Evolutionary conservation across 2,329 filamentous ascomycete species (phyloP).

Genomic region (Nemania diffusa): DNA sequence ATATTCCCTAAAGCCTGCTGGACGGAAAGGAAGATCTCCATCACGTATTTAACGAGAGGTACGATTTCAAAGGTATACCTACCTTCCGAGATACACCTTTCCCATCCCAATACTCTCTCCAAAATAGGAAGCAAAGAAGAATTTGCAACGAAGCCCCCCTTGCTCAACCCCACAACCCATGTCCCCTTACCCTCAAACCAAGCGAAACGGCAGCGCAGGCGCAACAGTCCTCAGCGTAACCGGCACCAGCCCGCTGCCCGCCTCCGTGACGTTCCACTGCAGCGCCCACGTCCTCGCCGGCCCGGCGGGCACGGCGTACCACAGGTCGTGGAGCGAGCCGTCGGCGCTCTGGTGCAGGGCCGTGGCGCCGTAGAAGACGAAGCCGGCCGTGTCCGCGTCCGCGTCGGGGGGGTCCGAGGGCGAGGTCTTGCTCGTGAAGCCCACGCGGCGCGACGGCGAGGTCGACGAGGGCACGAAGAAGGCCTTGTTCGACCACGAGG

Average conservation of each 20-base stretch:
- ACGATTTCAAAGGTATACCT: not conserved
- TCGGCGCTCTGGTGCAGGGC: constrained; percentile 32
- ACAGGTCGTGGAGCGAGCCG: constrained; percentile 37
- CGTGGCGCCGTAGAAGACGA: constrained; percentile 44
- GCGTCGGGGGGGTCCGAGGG: constrained; percentile 11
- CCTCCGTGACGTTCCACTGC: constrained; percentile 42
- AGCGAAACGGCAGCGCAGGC: constrained; percentile 24
- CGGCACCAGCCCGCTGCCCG: constrained; percentile 20
- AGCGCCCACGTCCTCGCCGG: constrained; percentile 38
- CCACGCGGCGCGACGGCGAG: constrained; percentile 37
- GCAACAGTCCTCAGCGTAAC: constrained; percentile 40
- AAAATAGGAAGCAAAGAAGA: not conserved
- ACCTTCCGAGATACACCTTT: not conserved
- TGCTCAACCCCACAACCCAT: not conserved
- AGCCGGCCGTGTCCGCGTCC: constrained; percentile 37
- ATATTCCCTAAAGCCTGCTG: no score
- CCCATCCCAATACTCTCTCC: not conserved
- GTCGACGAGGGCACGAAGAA: constrained; percentile 41
- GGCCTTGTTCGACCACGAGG: constrained; percentile 42
- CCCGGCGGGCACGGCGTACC: constrained; percentile 40
- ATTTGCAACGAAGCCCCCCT: not conserved
- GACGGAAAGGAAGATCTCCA: not conserved
- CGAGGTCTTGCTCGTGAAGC: constrained; percentile 33
- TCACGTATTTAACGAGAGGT: not conserved
- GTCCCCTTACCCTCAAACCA: not conserved